Base-by-base conservation (phyloP, 2,329 filamentous ascomycete species). In the Simplicillium aogashimaense region DNA sequence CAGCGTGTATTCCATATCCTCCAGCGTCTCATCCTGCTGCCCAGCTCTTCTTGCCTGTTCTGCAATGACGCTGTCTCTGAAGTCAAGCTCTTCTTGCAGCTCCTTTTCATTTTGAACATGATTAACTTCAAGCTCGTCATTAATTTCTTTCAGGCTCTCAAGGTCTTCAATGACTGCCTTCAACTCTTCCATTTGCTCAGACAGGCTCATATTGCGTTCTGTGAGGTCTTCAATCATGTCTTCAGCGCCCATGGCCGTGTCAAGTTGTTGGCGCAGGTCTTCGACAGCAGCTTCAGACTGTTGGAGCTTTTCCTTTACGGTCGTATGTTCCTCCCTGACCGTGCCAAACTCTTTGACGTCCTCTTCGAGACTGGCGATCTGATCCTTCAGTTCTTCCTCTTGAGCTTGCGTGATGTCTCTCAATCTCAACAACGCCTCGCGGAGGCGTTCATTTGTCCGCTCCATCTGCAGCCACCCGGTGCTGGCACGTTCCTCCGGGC, bases 21-120 rank as follows among this genome's bases (percentile, higher is more conserved):
- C 84, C 42, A 94, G 76, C 8, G 75, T 68, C 50, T 86, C 79
- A 43, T 94, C 86, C 56, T 94, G 87, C 53, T 89, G 78, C 3
- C 71, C 70, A 5, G 82, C 74, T 46, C 81, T 78, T 42, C 83
- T 80, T 29, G 74, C 72, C 53, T 94, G 84, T 55, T 97, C 90
- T n/a, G 77, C 72, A 47, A 95, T 84, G 44, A 95, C 66, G 40
- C 74, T 76, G 47, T 95, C 89, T 58, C 85, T 86, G 63, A 87
- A 84, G 56, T 95, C 89, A 41, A 97, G 76, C 52, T 95, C 89
- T 51, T 94, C 85, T 57, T 95, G 88, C 61, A 98, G 76, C 56
- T 97, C 89, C 59, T 90, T 94, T 57, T 94, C 86, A 29, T 88
- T 86, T 55, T 95, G 88, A 4, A 92, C 77, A 54, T 95, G 89